phyloP scores from a whole-genome alignment of 768 basidiomycete species.

The Rossbeevera mucosa region DNA sequence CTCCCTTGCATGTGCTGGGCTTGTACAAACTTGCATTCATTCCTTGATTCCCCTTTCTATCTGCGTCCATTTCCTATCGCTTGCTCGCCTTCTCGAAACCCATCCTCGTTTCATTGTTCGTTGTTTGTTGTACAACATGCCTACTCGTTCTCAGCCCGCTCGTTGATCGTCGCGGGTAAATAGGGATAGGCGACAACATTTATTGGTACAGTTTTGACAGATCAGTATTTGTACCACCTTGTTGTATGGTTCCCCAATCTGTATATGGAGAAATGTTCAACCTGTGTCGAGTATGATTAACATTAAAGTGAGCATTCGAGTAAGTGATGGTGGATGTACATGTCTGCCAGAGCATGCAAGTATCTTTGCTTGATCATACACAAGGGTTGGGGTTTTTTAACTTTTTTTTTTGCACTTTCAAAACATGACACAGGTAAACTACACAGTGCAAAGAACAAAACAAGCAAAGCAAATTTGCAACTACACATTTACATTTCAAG shows the following conservation, averaged over 20 bases:
- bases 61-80: not conserved
- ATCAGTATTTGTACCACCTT: constrained; percentile 18
- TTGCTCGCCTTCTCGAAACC: not conserved
- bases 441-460: not conserved
- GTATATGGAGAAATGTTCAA: constrained; percentile 16
- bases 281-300: not conserved
- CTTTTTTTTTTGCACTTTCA: not conserved
- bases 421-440: constrained; percentile 8
- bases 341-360: too few relatives aligned
- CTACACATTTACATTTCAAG: not conserved
- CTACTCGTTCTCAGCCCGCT: not conserved
- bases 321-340: too few relatives aligned
- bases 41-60: not conserved
- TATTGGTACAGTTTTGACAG: constrained; percentile 13
- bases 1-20: not conserved
- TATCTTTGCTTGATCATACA: too few relatives aligned
- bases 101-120: constrained; percentile 5
- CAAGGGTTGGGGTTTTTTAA: constrained; percentile 8
- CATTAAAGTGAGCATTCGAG: not conserved
- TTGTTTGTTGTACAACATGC: constrained; percentile 16
- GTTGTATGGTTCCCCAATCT: constrained; percentile 18
- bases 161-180: constrained; percentile 15
- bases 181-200: constrained; percentile 11
- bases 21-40: constrained; percentile 4
- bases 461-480: not conserved